Base-by-base conservation (phyloP, 805 yeast species). In the Lachancea thermotolerans region DNA sequence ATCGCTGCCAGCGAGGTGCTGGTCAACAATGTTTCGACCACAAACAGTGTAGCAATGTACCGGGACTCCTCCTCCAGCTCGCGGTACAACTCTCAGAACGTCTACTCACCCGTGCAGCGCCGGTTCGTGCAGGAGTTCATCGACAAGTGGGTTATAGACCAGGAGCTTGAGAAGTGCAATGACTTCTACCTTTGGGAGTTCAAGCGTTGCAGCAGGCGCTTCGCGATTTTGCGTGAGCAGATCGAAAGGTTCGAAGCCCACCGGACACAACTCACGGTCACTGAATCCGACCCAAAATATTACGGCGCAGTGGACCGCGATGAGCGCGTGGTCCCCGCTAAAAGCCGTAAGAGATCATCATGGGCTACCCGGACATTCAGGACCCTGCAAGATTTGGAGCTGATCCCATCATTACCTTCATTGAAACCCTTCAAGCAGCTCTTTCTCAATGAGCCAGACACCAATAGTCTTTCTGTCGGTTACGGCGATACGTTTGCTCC, bases 401-500 rank as follows among this genome's bases (percentile, higher is more conserved):
- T 64, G 37, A 32, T 57, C 40, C 68, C 68, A 4, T 60, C 66
- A 1, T 55, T 56, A 47, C 68, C 68, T n/a, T 49, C 48, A 11
- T 34, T 45, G 10, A 36, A 28, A 12, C 38, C 41, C 28, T 33
- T 43, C n/a, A 43, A 34, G 14, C 33, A 37, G 15, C 35, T 43
- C 11, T 15, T 43, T 12, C 35, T 34, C 2, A 10, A 38, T 10
- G 10, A 17, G 16, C 29, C 39, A 27, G 42, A 33, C 4, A 45
- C 17, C n/a, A 21, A 30, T n/a, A 30, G 28, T 16, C 42, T 30
- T 12, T 33, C 44, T 3, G 38, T 38, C 4, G 39, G 44, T 11
- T 39, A 35, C 33, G 51, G 51, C 12, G 49, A 48, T 21, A 37
- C 46, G 4, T 40, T 50, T 18, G n/a, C 47, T 25, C 50, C 51